A percentile compares a stretch with the other conserved stretches of the same genome.
Conservation (phyloP, 805 yeast species). For the Candida sakaeoensis region DNA sequence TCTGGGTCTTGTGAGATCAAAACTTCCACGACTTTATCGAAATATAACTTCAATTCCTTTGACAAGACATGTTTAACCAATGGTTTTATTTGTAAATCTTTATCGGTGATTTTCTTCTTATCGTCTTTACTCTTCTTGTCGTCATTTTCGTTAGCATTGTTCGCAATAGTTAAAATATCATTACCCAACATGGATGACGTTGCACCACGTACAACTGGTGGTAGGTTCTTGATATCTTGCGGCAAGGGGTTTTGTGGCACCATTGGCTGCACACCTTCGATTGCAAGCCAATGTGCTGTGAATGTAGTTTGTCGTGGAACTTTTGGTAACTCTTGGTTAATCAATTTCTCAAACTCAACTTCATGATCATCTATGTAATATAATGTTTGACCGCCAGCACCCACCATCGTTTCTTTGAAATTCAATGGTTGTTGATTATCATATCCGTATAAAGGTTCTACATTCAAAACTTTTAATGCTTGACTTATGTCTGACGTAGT, state of each 20-base stretch:
- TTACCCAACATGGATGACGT: conserved; percentile 46
- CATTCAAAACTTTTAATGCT: conserved; percentile 79
- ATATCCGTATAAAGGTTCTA: conserved; percentile 92
- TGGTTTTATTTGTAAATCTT: conserved; percentile 71
- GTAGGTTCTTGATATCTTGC: conserved; percentile 70
- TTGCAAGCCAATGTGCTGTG: conserved; percentile 96
- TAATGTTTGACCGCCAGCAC: conserved; percentile 83
- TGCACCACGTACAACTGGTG: conserved; percentile 82
- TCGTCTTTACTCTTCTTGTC: conserved; percentile 9
- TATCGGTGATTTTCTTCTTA: conserved; percentile 30
- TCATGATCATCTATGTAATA: conserved; percentile 92
- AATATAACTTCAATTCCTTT: conserved; percentile 88
- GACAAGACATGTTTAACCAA: conserved; percentile 92
- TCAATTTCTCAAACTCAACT: conserved; percentile 87
- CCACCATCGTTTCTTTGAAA: conserved; percentile 85
- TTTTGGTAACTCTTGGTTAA: conserved; percentile 91
- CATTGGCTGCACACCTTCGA: conserved; percentile 97
- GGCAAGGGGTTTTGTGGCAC: conserved; percentile 93
- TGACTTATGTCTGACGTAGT: conserved; percentile 78
- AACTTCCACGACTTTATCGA: conserved; percentile 84
- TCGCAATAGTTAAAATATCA: conserved; percentile 33
- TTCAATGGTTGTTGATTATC: conserved; percentile 65
- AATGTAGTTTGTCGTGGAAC: conserved; percentile 91
- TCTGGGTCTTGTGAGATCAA: conserved; percentile 55
- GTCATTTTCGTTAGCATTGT: conserved; percentile 10